Base-by-base conservation (phyloP, 1,284 basidiomycete genomes). In the Tilletia walkeri region DNA sequence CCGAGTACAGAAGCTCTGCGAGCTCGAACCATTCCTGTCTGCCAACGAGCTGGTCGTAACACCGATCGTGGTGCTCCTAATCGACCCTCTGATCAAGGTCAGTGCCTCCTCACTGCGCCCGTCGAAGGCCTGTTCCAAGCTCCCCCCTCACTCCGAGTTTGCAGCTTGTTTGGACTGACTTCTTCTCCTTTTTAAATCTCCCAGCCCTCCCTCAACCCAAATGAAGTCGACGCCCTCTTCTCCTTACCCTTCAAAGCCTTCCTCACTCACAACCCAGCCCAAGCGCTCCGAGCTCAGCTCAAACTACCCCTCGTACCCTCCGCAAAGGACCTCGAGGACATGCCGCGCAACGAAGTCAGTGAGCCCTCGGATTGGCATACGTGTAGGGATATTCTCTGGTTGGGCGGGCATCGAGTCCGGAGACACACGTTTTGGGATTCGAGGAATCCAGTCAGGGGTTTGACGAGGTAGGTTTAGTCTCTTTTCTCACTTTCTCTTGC, bases 11-110 rank as follows among this genome's bases (percentile, higher is more conserved):
- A 78, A 75, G 48, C 69, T 82, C 1, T 82, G 80, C 71, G 68
- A 78, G 65, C 70, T 82, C 34, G 75, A 75, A 3, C 73, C 79
- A 0, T 82, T 82, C 61, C 67, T 82, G 6, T 77, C 75, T 0
- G 80, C 80, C 16, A 82, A 82, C 72, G 81, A 82, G 69, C 70
- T 82, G 7, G 76, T 81, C 1, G 81, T 82, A 0, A 80, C 81
- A 14, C 80, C 81, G 14, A 74, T 76, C n/a, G 80, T 82, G 0
- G 73, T 80, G 18, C 68, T 81, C 12, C 20, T 81, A 5, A 73
- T 75, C 0, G 80, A 80, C 56, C 72, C 73, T 3, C 59, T 67
- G 34, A 71, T 73, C 54, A 69, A 74, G 59, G 74, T 76, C 49
- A 34, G 69, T 67, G 24, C 24, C 34, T 45, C 54, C 4, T 14